phyloP scores from a whole-genome alignment of 768 basidiomycete genomes.

The Tubosaeta sp. region DNA sequence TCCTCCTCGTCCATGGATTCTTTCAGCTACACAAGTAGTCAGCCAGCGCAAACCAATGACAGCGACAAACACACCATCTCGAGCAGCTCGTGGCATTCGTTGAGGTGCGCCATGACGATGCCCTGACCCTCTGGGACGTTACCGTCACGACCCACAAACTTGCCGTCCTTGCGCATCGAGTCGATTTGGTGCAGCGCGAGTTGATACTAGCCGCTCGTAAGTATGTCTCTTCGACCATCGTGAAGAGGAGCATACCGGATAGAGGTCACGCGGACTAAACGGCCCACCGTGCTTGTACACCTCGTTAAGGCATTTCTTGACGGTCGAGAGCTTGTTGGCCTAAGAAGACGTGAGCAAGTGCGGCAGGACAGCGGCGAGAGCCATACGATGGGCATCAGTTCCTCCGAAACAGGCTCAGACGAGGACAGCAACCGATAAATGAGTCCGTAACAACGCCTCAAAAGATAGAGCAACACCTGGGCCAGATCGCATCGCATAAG shows the following conservation, averaged over 20 bases:
- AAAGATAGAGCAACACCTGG: conserved; percentile 87
- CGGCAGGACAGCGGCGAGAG: not conserved
- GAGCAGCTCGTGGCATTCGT: conserved; percentile 92
- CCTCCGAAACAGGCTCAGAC: conserved; percentile 96
- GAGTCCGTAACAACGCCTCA: conserved; percentile 93
- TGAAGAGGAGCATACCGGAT: conserved; percentile 61
- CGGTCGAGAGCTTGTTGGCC: conserved; percentile 95
- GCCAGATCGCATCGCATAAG: not conserved
- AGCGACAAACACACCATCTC: conserved; percentile 67
- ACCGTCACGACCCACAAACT: conserved; percentile 86
- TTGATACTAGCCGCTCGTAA: conserved; percentile 62
- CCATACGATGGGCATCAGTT: conserved; percentile 90
- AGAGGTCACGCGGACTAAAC: conserved; percentile 86
- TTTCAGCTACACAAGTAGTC: conserved; percentile 44
- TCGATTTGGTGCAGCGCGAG: conserved; percentile 95
- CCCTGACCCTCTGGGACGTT: conserved; percentile 94
- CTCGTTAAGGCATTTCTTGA: conserved; percentile 96
- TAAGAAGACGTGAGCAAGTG: conserved; percentile 26
- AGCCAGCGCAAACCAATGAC: not conserved
- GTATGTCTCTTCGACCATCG: not conserved
- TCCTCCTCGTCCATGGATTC: conserved; percentile 77
- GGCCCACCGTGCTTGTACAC: conserved; percentile 94
- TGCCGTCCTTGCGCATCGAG: conserved; percentile 87
- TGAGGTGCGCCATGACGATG: conserved; percentile 91
- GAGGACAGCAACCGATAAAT: conserved; percentile 92